Percentiles rank a stretch among this genome's conserved stretches.
Evolutionary conservation across 2,329 filamentous ascomycete species (phyloP).

Genomic region (Cladorrhinum sp.): DNA sequence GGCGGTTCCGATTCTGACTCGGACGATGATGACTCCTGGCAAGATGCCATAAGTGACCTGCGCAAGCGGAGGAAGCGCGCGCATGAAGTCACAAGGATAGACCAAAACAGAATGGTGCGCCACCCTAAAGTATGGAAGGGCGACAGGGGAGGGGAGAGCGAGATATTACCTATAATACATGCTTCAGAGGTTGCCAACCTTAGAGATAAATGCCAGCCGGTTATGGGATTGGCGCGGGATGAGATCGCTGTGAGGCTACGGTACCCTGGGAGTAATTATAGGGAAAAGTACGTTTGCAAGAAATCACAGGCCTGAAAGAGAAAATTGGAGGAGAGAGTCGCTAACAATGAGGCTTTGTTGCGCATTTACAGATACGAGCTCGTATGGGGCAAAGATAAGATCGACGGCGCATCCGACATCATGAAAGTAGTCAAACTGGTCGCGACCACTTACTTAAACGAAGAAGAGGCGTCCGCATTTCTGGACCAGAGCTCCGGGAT

Average conservation of each 20-base stretch:
- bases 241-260: conserved; percentile 67
- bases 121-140: conserved; percentile 38
- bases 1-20: conserved; percentile 50
- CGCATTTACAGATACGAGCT: conserved; percentile 60
- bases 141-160: conserved; percentile 43
- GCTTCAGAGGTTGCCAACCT: conserved; percentile 55
- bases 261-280: conserved; percentile 65
- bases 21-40: conserved; percentile 51
- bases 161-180: conserved; percentile 50
- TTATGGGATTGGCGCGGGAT: conserved; percentile 48
- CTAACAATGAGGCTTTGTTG: conserved; percentile 5
- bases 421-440: conserved; percentile 66
- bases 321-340: too few relatives aligned
- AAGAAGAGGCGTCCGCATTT: conserved; percentile 64
- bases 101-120: conserved; percentile 47
- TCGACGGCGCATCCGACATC: conserved; percentile 73
- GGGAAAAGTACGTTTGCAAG: conserved; percentile 30
- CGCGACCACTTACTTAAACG: conserved; percentile 73
- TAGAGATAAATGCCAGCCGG: conserved; percentile 49
- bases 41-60: conserved; percentile 44
- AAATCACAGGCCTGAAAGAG: neutral
- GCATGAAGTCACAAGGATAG: conserved; percentile 40
- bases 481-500: conserved; percentile 71
- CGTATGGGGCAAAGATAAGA: conserved; percentile 73
- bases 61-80: conserved; percentile 47